Evolutionary conservation across 371 early-diverging fungal species (phyloP), one percentile per base, ranked within the genome.

Genomic region (Fennellomyces sp.): DNA sequence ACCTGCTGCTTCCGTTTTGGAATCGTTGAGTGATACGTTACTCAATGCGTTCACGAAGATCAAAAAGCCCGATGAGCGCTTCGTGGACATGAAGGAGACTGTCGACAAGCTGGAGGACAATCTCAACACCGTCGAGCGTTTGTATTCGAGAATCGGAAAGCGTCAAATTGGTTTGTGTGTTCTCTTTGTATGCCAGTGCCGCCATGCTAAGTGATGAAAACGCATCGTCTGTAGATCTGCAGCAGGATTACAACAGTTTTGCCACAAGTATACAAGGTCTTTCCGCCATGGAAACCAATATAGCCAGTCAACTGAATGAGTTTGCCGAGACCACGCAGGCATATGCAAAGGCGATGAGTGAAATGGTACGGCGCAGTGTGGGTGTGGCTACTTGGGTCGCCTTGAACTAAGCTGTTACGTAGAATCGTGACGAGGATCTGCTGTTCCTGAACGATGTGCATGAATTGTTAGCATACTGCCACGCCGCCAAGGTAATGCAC

Each of bases 31-130:
- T 35, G 97, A 97, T 72, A 88, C 85, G 6, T 66, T 97, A 23
- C 61, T 97, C 26, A 97, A 96, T 71, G 93, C 95, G 5, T 95
- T 96, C 72, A 77, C 90, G 41, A 96, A 93, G 82, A 81, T 96
- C 58, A 91, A 89, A 69, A 90, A 91, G 55, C 94, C 91, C 2
- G 96, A 97, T 50, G 91, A 92, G 58, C 81, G 85, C 58, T 97
- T 96, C 70, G 73, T 88, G 13, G 82, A 88, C 47, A 91, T 94
- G 81, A 80, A 87, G 41, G 94, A 94, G 17, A 77, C 70, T n/a
- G 71, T 96, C 2, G 88, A 86, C 17, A 90, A 90, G 63, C 78
- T 96, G 53, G 93, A 93, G 62, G 92, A 94, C 39, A 92, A 95
- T 69, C 63, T 98, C 52, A 78, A 75, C 28, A 85, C 85, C 3